Base-by-base conservation (phyloP, 2,329 filamentous ascomycete species). In the Microcyclospora tardicrescens region DNA sequence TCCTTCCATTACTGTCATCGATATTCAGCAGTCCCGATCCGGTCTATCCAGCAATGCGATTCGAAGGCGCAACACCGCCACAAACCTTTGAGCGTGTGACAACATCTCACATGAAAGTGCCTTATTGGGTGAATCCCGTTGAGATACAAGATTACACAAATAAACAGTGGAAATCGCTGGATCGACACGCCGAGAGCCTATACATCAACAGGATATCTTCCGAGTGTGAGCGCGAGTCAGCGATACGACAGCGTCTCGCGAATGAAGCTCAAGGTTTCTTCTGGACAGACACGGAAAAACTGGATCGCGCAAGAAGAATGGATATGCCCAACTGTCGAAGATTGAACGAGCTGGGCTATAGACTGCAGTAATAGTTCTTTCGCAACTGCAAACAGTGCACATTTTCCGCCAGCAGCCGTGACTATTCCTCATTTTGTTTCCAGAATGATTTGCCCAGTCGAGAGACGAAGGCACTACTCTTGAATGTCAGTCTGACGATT, bases 181-280 rank as follows among this genome's bases (percentile, higher is more conserved):
- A 96, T 58, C 71, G 76, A 47, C 71, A 69, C 40, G 91, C 86
- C 34, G 89, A 96, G 59, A 63, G 73, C 3, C 74, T 75, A 30
- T 84, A 83, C 46, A 67, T 94, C 31, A 70, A 75, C 36, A 69
- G 71, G 28, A 61, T 95, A 37, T 73, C 73, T 35, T 67, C 70
- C 41, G 71, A 80, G 54, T 98, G 91, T 63, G 80, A 89, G 45
- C 67, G 68, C 39, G 87, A 98, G 64, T 65, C 75, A 45, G 63
- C 72, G 35, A 66, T 72, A 37, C 73, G 79, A 60, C 72, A 77
- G 55, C 69, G 77, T 46, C 67, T 86, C 61, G 68, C 78, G 45
- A 77, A 93, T 46, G 79, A 84, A 35, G 86, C 87, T 0, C 77
- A 82, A 51, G 87, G 87, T 3, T 94, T 86, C 81, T 85, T 94